Conservation (phyloP, 805 yeast genomes). For the Komagataella kurtzmanii region DNA sequence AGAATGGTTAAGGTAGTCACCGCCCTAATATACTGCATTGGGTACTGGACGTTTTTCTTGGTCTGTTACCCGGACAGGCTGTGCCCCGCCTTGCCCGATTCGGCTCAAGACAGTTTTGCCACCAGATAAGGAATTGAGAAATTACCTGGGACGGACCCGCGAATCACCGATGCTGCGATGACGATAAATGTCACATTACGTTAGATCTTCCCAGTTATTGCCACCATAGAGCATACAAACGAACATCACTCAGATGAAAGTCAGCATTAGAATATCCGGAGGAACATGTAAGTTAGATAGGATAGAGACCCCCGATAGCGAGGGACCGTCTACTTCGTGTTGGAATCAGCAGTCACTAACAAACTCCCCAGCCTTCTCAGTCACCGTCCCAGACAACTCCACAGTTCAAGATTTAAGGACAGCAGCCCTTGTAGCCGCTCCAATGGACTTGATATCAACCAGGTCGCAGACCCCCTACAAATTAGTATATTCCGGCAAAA, state of each 20-base stretch:
- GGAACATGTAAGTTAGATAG: background rate
- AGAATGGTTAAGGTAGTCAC: background rate
- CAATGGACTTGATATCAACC: slow-evolving; percentile 6
- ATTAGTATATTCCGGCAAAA: slow-evolving; percentile 19
- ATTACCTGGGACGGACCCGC: background rate
- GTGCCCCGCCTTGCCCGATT: background rate
- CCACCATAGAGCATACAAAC: background rate
- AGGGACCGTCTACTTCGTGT: slow-evolving; percentile 1
- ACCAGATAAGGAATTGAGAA: background rate
- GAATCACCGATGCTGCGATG: background rate
- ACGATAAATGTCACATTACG: background rate
- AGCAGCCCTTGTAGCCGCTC: slow-evolving; percentile 28
- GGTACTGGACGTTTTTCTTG: background rate
- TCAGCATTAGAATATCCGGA: background rate
- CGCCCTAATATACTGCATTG: background rate
- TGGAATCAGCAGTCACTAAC: slow-evolving; percentile 1
- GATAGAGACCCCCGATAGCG: background rate
- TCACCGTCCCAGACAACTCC: slow-evolving; percentile 37
- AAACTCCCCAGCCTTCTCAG: slow-evolving; percentile 15
- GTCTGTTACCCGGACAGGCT: background rate
- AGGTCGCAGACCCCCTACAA: slow-evolving; percentile 7
- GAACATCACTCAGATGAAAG: background rate
- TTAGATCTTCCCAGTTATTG: background rate
- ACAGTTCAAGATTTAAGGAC: slow-evolving; percentile 36
- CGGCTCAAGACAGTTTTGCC: background rate